Conservation (phyloP, 163 green algal genomes). For the Scenedesmus sp. region DNA sequence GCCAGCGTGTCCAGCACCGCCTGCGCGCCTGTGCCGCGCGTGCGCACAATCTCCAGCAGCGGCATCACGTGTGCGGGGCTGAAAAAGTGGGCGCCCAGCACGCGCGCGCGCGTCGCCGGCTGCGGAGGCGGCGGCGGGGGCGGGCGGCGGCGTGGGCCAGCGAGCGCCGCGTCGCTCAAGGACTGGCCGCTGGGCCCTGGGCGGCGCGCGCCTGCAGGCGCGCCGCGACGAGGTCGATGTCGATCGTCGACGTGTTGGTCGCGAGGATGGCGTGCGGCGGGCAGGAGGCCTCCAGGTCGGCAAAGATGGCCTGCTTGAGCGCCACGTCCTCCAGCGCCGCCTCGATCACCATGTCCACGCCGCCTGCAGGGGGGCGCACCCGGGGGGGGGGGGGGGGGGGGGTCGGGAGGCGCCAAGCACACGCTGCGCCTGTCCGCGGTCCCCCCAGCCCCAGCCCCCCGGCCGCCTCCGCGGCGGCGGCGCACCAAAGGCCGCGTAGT, state of each 20-base stretch:
- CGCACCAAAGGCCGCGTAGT: slow-evolving; percentile 78
- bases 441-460: no score
- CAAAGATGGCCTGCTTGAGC: slow-evolving; percentile 90
- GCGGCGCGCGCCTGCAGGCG: no score
- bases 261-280: slow-evolving; percentile 88
- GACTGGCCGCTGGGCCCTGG: no score
- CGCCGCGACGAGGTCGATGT: slow-evolving; percentile 85
- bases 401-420: no score
- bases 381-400: not conserved
- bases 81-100: slow-evolving; percentile 98
- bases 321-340: slow-evolving; percentile 94
- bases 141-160: no score
- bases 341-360: slow-evolving; percentile 98
- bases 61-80: slow-evolving; percentile 98
- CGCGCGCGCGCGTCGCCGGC: slow-evolving; percentile 64
- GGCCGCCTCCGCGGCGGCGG: not conserved
- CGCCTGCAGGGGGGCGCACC: not conserved
- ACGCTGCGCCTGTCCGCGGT: no score
- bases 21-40: slow-evolving; percentile 85
- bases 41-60: slow-evolving; percentile 98
- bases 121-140: slow-evolving; percentile 1
- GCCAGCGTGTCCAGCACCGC: slow-evolving; percentile 93
- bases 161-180: slow-evolving; percentile 41
- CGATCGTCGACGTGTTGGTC: slow-evolving; percentile 99
- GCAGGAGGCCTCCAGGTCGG: slow-evolving; percentile 80